phyloP scores from a whole-genome alignment of 2,329 filamentous ascomycete species.

The Alternaria dauci region DNA sequence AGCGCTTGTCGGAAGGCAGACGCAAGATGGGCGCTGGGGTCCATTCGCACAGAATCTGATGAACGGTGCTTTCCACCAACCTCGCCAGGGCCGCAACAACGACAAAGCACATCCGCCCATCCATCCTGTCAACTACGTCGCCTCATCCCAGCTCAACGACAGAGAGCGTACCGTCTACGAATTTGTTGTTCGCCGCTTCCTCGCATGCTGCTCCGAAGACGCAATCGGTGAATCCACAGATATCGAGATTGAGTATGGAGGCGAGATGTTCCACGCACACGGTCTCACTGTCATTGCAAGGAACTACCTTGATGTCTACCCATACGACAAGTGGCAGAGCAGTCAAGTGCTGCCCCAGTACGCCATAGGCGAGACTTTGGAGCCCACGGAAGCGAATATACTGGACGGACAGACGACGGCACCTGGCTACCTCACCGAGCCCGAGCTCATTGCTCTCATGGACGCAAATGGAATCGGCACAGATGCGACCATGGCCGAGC shows the following conservation, averaged over 20 bases:
- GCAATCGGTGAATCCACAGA: constrained; percentile 87
- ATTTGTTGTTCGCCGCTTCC: constrained; percentile 88
- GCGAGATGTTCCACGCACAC: constrained; percentile 81
- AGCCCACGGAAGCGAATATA: constrained; percentile 88
- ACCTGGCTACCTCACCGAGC: constrained; percentile 89
- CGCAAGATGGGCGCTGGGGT: constrained; percentile 79
- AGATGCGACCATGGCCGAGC: constrained; percentile 98
- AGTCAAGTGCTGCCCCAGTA: constrained; percentile 84
- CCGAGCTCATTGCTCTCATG: constrained; percentile 95
- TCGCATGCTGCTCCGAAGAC: constrained; percentile 95
- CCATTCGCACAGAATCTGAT: constrained; percentile 77
- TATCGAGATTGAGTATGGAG: constrained; percentile 82
- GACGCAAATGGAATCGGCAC: constrained; percentile 98
- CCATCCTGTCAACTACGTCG: constrained; percentile 88
- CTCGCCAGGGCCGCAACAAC: constrained; percentile 84
- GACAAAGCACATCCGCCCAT: constrained; percentile 98
- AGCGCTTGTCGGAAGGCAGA: constrained; percentile 83
- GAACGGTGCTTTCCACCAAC: constrained; percentile 79
- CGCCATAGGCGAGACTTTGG: constrained; percentile 79
- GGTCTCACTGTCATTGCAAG: constrained; percentile 85
- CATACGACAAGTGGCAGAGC: constrained; percentile 96
- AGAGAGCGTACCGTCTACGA: constrained; percentile 85
- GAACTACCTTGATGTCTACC: constrained; percentile 95
- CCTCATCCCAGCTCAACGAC: constrained; percentile 65
- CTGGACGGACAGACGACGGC: constrained; percentile 88